Conservation (phyloP, 345 rosid genomes). For the Fremontodendron californicum region DNA sequence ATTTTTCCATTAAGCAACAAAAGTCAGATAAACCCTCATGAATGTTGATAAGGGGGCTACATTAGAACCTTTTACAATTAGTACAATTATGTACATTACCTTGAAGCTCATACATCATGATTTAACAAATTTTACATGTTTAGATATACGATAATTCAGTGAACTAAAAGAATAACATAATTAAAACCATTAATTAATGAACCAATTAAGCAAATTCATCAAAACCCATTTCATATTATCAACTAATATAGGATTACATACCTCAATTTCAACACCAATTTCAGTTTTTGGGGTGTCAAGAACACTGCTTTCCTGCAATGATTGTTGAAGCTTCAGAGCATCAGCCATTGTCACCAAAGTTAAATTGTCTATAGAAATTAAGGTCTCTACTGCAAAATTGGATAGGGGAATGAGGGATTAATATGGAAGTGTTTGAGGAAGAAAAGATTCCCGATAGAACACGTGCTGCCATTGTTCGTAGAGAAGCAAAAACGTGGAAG, state of each 20-base stretch:
- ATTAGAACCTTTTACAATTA: neutral
- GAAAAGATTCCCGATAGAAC: neutral
- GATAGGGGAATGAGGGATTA: neutral
- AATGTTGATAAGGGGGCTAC: neutral
- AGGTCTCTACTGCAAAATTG: neutral
- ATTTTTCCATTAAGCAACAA: neutral
- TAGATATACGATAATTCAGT: neutral
- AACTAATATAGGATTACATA: neutral
- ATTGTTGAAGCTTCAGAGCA: neutral
- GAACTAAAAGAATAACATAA: neutral
- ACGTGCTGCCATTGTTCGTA: slow-evolving; percentile 3
- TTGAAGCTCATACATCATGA: neutral
- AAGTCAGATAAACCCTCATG: neutral
- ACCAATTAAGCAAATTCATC: neutral
- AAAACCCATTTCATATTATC: neutral
- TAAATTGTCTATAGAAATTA: neutral
- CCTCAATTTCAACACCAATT: neutral
- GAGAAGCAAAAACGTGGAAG: slow-evolving; percentile 7
- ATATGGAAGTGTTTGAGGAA: neutral
- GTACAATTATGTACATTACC: neutral
- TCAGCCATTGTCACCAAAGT: slow-evolving; percentile 1
- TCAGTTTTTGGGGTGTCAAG: neutral
- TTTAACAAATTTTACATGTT: neutral
- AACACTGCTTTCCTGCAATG: neutral
- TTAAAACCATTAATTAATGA: neutral